Evolutionary conservation across 129 eudicot species (phyloP), one percentile per base, ranked within the genome.

Genomic region (Apium graveolens): DNA sequence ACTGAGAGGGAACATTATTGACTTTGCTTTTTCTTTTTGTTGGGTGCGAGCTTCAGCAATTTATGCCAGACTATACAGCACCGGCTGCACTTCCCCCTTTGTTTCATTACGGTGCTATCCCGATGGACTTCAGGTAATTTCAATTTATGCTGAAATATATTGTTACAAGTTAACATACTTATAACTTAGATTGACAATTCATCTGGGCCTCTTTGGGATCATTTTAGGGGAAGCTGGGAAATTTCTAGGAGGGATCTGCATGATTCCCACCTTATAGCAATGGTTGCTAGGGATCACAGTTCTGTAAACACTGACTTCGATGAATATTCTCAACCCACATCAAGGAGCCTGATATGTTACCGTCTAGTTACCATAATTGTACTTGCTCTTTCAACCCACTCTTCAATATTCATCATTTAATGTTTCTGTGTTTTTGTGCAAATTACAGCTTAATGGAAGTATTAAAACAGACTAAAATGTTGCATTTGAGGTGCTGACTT

Each of bases 351-450:
- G 79, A 84, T 86, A 74, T 90, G 92, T 60, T 90, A 92, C 70
- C 97, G 94, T 46, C 70, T 89, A 26, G 83, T 91, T 72, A 92
- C 98, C 70, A 86, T 89, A 83, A 85, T 85, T 12, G 98, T 93
- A 93, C 34, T 73, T 69, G 70, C 82, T 79, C 82, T 49, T 76
- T 60, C 17, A n/a, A 44, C 71, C 79, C 77, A 79, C 78, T 81
- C 49, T 81, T 66, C 41, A 38, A 38, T 38, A 38, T 38, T 38
- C 29, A 13, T 68, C 49, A 17, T 38, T 26, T 2, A 26, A 24
- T 39, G 27, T 24, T 39, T 73, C 16, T 73, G 20, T 29, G 60
- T 70, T 41, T 44, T 49, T 27, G 34, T 53, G 76, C 51, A 63
- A 44, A 37, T 39, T 79, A 26, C 72, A 66, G 31, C 32, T 78